phyloP scores from a whole-genome alignment of 202 grass and related monocot species.

The Tripidium arundinaceum region DNA sequence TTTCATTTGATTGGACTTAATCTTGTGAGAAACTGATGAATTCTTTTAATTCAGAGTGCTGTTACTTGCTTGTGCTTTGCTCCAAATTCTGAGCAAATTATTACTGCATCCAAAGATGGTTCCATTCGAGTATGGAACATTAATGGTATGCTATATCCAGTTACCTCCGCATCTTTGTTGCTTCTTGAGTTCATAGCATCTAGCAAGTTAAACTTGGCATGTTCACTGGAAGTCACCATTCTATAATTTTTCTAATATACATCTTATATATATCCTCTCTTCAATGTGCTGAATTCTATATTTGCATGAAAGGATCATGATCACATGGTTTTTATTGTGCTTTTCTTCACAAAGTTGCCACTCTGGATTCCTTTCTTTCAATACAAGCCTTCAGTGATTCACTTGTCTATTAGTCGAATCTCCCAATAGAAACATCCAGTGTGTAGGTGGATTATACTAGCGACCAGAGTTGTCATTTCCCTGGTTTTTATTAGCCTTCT shows the following conservation, averaged over 20 bases:
- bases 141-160: constrained; percentile 59
- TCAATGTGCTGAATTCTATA: not conserved
- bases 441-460: not conserved
- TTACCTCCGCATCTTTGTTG: not conserved
- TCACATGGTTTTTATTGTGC: not conserved
- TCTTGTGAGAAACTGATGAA: constrained; percentile 1
- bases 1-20: not conserved
- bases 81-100: constrained; percentile 79
- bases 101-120: constrained; percentile 95
- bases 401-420: not conserved
- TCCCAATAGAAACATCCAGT: not conserved
- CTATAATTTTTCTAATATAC: constrained; percentile 5
- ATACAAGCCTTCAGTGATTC: not conserved
- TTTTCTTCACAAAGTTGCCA: not conserved
- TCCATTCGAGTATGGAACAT: constrained; percentile 92
- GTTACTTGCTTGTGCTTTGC: constrained; percentile 84
- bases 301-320: not conserved
- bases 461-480: not conserved
- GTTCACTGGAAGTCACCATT: not conserved
- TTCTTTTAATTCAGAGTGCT: constrained; percentile 57
- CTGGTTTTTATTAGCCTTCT: constrained; percentile 12
- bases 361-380: not conserved
- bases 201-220: constrained; percentile 1
- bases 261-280: not conserved
- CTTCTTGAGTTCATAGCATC: constrained; percentile 5